Conservation (phyloP, 108 stramenopile species). For the Skeletonema costatum region DNA sequence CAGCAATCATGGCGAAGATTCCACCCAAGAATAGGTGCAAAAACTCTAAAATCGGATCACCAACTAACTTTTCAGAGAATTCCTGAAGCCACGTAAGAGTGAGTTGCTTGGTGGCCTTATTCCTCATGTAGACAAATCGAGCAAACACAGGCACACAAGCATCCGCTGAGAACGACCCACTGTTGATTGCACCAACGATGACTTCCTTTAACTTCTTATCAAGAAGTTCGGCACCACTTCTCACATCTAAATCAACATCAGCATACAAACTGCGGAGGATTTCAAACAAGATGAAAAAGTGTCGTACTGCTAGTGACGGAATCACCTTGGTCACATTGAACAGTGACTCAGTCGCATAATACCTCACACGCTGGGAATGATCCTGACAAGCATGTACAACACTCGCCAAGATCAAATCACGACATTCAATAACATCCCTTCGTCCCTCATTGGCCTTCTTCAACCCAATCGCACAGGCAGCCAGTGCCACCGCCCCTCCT, state of each 20-base stretch:
- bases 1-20: slow-evolving; percentile 88
- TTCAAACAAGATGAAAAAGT: slow-evolving; percentile 91
- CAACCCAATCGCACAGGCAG: slow-evolving; percentile 84
- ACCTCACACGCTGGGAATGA: slow-evolving; percentile 86
- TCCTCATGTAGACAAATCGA: slow-evolving; percentile 85
- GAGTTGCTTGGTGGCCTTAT: slow-evolving; percentile 86
- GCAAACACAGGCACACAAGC: slow-evolving; percentile 88
- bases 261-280: slow-evolving; percentile 81
- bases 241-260: slow-evolving; percentile 82
- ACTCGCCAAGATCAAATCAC: slow-evolving; percentile 79
- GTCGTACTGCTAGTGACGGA: slow-evolving; percentile 76
- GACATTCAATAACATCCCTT: slow-evolving; percentile 35
- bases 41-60: slow-evolving; percentile 85
- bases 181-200: slow-evolving; percentile 83
- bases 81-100: slow-evolving; percentile 88
- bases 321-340: slow-evolving; percentile 90
- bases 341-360: slow-evolving; percentile 86
- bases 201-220: slow-evolving; percentile 87
- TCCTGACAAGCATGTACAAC: slow-evolving; percentile 91
- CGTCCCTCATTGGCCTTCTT: slow-evolving; percentile 73
- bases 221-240: slow-evolving; percentile 77
- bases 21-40: slow-evolving; percentile 82
- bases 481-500: slow-evolving; percentile 87
- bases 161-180: slow-evolving; percentile 78
- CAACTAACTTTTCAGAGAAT: slow-evolving; percentile 77